phyloP scores from a whole-genome alignment of 176 grass and related monocot genomes.

The Calamus simplicifolius region DNA sequence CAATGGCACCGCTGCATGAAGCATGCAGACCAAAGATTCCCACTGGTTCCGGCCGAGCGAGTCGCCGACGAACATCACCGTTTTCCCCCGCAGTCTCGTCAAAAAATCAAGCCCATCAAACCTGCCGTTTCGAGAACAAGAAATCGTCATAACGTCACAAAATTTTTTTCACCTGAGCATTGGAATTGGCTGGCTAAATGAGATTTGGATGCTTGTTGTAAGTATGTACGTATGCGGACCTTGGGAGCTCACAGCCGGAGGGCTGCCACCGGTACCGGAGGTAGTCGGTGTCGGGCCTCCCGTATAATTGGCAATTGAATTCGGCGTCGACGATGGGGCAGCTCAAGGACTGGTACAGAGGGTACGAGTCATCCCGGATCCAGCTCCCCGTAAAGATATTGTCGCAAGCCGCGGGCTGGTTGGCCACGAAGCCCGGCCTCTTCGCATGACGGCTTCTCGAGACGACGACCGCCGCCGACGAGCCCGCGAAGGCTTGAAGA shows the following conservation, averaged over 20 bases:
- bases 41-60: conserved; percentile 88
- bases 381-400: conserved; percentile 71
- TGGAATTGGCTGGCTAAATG: no score
- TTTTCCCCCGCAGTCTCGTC: conserved; percentile 78
- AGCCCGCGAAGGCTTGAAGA: background rate
- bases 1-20: conserved; percentile 57
- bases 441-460: background rate
- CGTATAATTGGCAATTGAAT: conserved; percentile 94
- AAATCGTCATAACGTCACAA: no score
- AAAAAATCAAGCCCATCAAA: conserved; percentile 68
- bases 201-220: no score
- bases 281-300: conserved; percentile 75
- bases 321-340: conserved; percentile 70
- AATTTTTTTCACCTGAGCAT: no score
- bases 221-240: conserved; percentile 9
- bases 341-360: conserved; percentile 49
- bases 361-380: conserved; percentile 47
- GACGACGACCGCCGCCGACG: background rate
- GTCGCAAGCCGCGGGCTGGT: conserved; percentile 38
- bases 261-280: conserved; percentile 69
- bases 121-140: conserved; percentile 6
- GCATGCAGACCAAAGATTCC: conserved; percentile 92
- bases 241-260: conserved; percentile 58
- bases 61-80: conserved; percentile 92
- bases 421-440: background rate